These are phyloP conservation scores for Hypoxylon fuscum DNA, from an alignment of 495 filamentous ascomycete genomes.

Conservation along the genomic window DNA sequence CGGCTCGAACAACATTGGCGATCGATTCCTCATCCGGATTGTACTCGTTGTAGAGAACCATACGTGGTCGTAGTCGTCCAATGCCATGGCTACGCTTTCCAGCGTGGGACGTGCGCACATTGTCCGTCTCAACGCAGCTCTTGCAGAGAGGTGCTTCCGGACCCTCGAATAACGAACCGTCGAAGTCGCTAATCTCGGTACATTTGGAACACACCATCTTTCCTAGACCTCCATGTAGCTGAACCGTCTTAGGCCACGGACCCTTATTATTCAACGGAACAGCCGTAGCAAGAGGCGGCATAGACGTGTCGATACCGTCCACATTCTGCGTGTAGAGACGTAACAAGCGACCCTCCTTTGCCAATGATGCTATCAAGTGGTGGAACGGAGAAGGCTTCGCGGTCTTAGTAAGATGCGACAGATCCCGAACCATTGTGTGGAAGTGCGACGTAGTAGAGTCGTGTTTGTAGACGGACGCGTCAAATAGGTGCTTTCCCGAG, in stretches of 20 bases:
- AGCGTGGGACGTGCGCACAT: slow-evolving; percentile 75
- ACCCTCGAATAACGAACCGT: slow-evolving; percentile 82
- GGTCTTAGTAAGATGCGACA: slow-evolving; percentile 76
- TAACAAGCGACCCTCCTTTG: slow-evolving; percentile 87
- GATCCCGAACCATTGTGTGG: slow-evolving; percentile 92
- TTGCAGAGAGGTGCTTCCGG: slow-evolving; percentile 84
- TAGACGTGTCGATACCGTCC: slow-evolving; percentile 88
- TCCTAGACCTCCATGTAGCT: slow-evolving; percentile 91
- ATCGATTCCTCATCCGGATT: slow-evolving; percentile 97
- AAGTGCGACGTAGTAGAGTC: slow-evolving; percentile 86
- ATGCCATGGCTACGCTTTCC: slow-evolving; percentile 95
- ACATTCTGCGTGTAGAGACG: slow-evolving; percentile 97
- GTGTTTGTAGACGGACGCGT: slow-evolving; percentile 95
- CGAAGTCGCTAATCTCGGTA: slow-evolving; percentile 75
- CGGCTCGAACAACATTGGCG: slow-evolving; percentile 83
- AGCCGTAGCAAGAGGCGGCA: slow-evolving; percentile 79
- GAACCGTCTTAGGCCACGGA: slow-evolving; percentile 91
- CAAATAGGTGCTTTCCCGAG: slow-evolving; percentile 94
- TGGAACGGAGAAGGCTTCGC: slow-evolving; percentile 91
- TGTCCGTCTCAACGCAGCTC: slow-evolving; percentile 77
- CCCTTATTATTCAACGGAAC: slow-evolving; percentile 78
- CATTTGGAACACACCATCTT: slow-evolving; percentile 98
- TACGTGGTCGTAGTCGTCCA: slow-evolving; percentile 86
- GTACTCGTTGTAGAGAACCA: slow-evolving; percentile 96
- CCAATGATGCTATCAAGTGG: slow-evolving; percentile 88